Conservation (phyloP, 345 rosid genomes). For the Noccaea caerulescens region DNA sequence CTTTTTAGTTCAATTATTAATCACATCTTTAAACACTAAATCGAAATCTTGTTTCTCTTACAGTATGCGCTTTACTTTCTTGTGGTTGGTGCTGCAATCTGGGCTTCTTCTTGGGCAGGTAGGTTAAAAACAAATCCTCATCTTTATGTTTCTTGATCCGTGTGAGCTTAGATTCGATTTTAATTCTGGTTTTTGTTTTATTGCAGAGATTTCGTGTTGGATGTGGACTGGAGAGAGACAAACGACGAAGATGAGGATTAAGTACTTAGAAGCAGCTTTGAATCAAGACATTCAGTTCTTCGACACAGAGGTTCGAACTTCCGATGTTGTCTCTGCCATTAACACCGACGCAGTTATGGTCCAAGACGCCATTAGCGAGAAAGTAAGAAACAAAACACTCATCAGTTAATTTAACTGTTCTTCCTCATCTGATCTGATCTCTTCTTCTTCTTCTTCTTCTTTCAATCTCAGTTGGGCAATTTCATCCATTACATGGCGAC, state of each 20-base stretch:
- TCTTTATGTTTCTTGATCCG: slow-evolving; percentile 4
- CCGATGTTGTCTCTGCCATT: slow-evolving; percentile 86
- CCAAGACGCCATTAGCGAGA: slow-evolving; percentile 98
- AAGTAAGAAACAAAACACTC: slow-evolving; percentile 53
- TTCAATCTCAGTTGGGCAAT: slow-evolving; percentile 78
- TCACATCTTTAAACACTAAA: slow-evolving; percentile 14
- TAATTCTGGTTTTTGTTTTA: not conserved
- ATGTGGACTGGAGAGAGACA: slow-evolving; percentile 99
- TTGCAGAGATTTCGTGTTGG: slow-evolving; percentile 96
- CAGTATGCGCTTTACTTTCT: slow-evolving; percentile 98
- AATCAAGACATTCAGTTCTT: slow-evolving; percentile 93
- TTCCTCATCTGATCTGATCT: slow-evolving; percentile 8
- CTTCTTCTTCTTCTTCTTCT: not conserved
- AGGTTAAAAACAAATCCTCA: not conserved
- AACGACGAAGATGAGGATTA: slow-evolving; percentile 95
- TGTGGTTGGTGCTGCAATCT: slow-evolving; percentile 97
- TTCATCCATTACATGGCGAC: slow-evolving; percentile 95
- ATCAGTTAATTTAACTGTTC: not conserved
- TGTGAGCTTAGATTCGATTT: slow-evolving; percentile 15
- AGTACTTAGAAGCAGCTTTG: slow-evolving; percentile 90
- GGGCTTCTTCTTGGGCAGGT: slow-evolving; percentile 99
- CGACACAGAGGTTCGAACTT: slow-evolving; percentile 93
- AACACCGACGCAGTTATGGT: slow-evolving; percentile 96
- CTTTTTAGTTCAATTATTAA: not conserved
- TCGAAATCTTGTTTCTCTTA: slow-evolving; percentile 23